Base-by-base conservation (phyloP, 1,139 yeast species). In the Magnusiomyces starmeri region DNA sequence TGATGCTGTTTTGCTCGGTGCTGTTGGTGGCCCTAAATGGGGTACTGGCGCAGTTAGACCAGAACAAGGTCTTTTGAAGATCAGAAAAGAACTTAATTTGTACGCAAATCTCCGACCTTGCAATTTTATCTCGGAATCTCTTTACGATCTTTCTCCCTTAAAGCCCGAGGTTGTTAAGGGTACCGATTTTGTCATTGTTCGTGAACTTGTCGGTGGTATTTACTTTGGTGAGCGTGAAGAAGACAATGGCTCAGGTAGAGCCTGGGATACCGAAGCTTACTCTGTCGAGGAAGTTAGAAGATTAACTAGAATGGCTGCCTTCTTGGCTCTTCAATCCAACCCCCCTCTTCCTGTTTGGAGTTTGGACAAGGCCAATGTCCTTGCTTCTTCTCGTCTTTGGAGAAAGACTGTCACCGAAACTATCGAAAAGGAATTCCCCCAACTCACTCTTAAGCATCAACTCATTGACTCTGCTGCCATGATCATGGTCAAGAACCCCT, bases 21-120 rank as follows among this genome's bases (percentile, higher is more conserved):
- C 98, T 4, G 98, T 92, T 26, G 98, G 98, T 58, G 98, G 98
- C 27, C 98, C 98, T 56, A 92, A 92, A 72, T 92, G 98, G 98
- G 94, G 95, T 35, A 86, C 97, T 37, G 97, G 48, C 34, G 65
- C 78, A 16, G 97, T 92, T 49, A 83, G 98, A 73, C 98, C 98
- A 49, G 98, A 92, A 71, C 97, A 88, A 71, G 98, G 98, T 56
- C 78, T 92, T 62, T 78, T 92, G 60, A 79, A 89, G 73, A 90
- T 92, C 69, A 81, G 98, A 72, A 92, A 92, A 70, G 98, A 88
- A 69, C 79, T 92, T 68, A 87, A 85, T 69, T 75, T 92, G 61
- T 92, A 92, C 69, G 98, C 98, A 56, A 92, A 92, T 70, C 77
- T 92, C 70, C 83, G 98, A 70, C 98, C 98, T 46, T 92, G 97